phyloP scores from a whole-genome alignment of 2,329 filamentous ascomycete species.

The Talaromyces albobiverticillius region DNA sequence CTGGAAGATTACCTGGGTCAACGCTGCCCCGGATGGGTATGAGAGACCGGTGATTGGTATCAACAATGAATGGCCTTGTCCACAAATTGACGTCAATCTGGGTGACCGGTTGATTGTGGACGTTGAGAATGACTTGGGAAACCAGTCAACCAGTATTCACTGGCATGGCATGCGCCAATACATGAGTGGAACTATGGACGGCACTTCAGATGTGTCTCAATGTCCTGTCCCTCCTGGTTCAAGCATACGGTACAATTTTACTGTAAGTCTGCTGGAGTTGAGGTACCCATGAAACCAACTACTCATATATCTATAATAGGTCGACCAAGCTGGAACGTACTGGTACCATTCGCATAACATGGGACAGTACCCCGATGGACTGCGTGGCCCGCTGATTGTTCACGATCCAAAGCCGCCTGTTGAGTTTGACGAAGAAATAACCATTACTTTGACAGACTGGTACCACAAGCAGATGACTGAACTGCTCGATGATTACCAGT shows the following conservation, averaged over 20 bases:
- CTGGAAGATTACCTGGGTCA: conserved; percentile 70
- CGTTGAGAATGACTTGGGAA: conserved; percentile 38
- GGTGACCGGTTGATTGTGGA: conserved; percentile 39
- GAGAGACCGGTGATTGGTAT: conserved; percentile 69
- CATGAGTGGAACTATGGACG: conserved; percentile 69
- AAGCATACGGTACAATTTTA: conserved; percentile 68
- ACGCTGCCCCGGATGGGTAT: conserved; percentile 67
- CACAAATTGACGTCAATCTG: conserved; percentile 46
- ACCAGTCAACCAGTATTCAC: conserved; percentile 39
- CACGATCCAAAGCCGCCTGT: conserved; percentile 63
- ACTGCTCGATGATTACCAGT: conserved; percentile 45
- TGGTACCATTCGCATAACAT: conserved; percentile 74
- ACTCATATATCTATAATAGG: conserved; percentile 29
- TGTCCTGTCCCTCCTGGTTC: conserved; percentile 64
- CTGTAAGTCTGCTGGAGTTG: conserved; percentile 30
- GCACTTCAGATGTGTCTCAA: conserved; percentile 63
- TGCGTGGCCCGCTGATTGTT: conserved; percentile 63
- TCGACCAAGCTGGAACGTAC: conserved; percentile 68
- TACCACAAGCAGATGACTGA: conserved; percentile 60
- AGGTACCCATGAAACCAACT: not conserved
- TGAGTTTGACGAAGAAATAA: conserved; percentile 60
- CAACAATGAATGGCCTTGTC: conserved; percentile 73
- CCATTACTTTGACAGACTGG: conserved; percentile 68
- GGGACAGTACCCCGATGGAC: conserved; percentile 68
- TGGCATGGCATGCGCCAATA: conserved; percentile 73